Evolutionary conservation across 345 rosid genomes (phyloP).

Genomic region (Eucalyptus pauciflora): DNA sequence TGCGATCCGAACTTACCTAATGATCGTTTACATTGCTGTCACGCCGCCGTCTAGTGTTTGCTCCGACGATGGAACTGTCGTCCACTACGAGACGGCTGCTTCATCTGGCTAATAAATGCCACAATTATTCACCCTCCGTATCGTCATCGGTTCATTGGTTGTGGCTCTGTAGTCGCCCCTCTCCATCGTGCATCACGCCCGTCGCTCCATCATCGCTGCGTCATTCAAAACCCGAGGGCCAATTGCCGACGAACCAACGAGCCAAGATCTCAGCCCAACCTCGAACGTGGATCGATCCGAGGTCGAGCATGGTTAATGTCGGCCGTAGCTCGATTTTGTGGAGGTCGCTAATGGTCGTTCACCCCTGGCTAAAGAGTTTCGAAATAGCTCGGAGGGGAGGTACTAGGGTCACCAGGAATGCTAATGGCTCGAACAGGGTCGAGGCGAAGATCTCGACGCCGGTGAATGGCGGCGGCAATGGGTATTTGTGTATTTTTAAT

Average conservation of each 20-base stretch:
- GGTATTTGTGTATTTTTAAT: not conserved
- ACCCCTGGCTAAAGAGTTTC: too few relatives aligned
- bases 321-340: not conserved
- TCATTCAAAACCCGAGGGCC: not conserved
- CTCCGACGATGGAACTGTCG: not conserved
- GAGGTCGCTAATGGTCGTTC: too few relatives aligned
- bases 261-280: not conserved
- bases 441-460: not conserved
- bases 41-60: not conserved
- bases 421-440: not conserved
- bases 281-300: not conserved
- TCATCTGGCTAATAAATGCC: not conserved
- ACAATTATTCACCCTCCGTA: not conserved
- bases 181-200: not conserved
- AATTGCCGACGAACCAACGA: not conserved
- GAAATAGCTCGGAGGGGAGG: too few relatives aligned
- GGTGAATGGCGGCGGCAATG: not conserved
- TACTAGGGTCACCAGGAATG: not conserved
- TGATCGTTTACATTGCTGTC: not conserved
- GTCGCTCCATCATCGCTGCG: not conserved
- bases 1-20: not conserved
- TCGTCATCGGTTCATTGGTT: not conserved
- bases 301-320: fast-evolving
- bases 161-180: not conserved
- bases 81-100: fast-evolving